These are phyloP conservation scores for Rhizophagus clarus DNA, from an alignment of 192 early-diverging fungal species.

Conservation along the genomic window DNA sequence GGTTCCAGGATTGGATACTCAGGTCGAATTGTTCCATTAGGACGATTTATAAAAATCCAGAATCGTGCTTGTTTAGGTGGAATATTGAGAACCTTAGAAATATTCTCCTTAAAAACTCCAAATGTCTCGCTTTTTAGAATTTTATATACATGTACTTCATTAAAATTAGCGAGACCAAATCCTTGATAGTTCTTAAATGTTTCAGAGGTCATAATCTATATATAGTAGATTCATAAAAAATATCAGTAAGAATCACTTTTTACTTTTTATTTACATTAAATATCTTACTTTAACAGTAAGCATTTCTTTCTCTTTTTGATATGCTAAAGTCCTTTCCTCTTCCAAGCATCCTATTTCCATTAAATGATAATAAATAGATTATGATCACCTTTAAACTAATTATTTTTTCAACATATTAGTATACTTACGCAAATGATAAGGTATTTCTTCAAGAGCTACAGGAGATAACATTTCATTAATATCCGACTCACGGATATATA, in stretches of 20 bases:
- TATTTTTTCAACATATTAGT: background rate
- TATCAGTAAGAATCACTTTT: background rate
- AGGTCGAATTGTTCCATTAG: conserved; percentile 88
- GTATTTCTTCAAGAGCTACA: conserved; percentile 72
- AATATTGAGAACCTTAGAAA: conserved; percentile 48
- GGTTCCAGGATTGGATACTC: conserved; percentile 65
- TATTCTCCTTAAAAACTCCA: conserved; percentile 53
- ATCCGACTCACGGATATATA: conserved; percentile 86
- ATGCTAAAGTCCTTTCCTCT: conserved; percentile 62
- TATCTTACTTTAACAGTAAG: conserved; percentile 58
- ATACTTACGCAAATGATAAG: conserved; percentile 68
- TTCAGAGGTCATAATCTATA: conserved; percentile 65
- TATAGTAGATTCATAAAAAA: background rate
- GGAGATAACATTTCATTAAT: conserved; percentile 72
- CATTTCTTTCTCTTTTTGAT: conserved; percentile 64
- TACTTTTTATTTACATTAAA: background rate
- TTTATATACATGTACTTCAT: conserved; percentile 44
- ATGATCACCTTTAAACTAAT: background rate
- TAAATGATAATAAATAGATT: background rate
- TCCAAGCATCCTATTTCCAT: conserved; percentile 55
- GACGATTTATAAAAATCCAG: conserved; percentile 86
- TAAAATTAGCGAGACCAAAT: conserved; percentile 86
- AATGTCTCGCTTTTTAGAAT: conserved; percentile 63
- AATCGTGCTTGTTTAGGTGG: conserved; percentile 61
- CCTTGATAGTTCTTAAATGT: conserved; percentile 73